These are phyloP conservation scores for Coelastrella sp. DNA, from an alignment of 139 green algal species.

Conservation along the genomic window DNA sequence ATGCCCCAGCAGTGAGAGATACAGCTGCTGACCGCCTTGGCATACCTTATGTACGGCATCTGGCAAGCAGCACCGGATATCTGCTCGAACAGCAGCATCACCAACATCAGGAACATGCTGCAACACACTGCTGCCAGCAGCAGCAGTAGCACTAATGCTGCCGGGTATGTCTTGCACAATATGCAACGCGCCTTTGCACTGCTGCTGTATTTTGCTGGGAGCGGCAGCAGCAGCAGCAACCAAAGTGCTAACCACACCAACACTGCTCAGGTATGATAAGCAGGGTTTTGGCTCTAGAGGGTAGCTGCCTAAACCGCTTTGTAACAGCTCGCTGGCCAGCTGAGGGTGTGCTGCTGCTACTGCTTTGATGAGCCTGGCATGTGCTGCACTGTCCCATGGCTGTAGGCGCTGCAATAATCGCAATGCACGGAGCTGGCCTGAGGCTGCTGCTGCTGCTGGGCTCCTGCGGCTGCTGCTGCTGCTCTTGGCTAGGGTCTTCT, in stretches of 20 bases:
- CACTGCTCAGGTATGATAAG: neutral
- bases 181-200: neutral
- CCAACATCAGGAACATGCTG: conserved; percentile 36
- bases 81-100: neutral
- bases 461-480: neutral
- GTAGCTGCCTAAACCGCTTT: conserved; percentile 58
- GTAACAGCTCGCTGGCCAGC: conserved; percentile 67
- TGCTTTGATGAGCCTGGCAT: conserved; percentile 60
- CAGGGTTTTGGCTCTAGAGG: conserved; percentile 65
- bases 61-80: conserved; percentile 51
- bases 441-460: conserved; percentile 5
- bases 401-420: conserved; percentile 60
- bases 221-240: conserved; percentile 15
- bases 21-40: too few species aligned
- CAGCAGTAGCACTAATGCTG: neutral
- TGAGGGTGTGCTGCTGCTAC: conserved; percentile 46
- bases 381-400: conserved; percentile 36
- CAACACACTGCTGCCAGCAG: conserved; percentile 10
- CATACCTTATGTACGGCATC: conserved; percentile 58
- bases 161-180: neutral
- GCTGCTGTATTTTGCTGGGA: conserved; percentile 37
- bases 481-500: neutral
- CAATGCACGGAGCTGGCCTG: conserved; percentile 47
- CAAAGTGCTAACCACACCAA: neutral
- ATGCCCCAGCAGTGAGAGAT: too few species aligned